Evolutionary conservation across 2,329 filamentous ascomycete genomes (phyloP), one percentile per base, ranked within the genome.

Genomic region (Pseudocercospora fijiensis): DNA sequence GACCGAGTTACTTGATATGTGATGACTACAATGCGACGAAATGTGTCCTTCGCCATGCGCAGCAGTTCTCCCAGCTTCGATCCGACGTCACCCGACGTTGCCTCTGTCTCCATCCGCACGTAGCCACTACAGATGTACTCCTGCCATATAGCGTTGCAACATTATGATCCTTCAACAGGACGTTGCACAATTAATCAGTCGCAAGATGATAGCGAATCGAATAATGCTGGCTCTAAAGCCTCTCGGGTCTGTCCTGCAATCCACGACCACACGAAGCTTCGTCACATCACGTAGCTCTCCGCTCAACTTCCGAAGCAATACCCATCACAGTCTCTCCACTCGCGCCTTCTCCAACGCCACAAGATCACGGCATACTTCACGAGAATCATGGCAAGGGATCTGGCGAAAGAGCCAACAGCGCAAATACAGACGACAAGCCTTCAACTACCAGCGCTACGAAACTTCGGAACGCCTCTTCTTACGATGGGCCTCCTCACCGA

Each of bases 401-500:
- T 64, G 57, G 43, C 58, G 62, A 2, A 53, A 27, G 45, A 37
- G 58, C 4, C 65, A 70, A 56, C 58, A 64, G 33, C 69, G 71
- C 10, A 26, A 30, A 18, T 73, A 72, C 57, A 52, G 58, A 5
- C 66, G 70, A 8, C 73, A 67, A 59, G 58, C 67, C 16, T 75
- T 72, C 67, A 72, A 75, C 59, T 76, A 76, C 61, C 70, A 71
- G 51, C 72, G 73, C 33, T 76, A 76, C 62, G 64, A 72, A 58
- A 64, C 62, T 47, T 62, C 69, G 16, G 53, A 62, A 28, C 62
- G 62, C 33, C 57, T 76, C 2, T 67, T 77, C 28, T 37, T 49
- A 16, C 57, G 69, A 62, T 83, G 81, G 81, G 76, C 77, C 0
- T 73, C 74, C 3, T 71, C 76, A 1, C 80, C 80, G 26, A 80